These are phyloP conservation scores for Anaeromyces robustus DNA, from an alignment of 192 early-diverging fungal species.

Conservation along the genomic window DNA sequence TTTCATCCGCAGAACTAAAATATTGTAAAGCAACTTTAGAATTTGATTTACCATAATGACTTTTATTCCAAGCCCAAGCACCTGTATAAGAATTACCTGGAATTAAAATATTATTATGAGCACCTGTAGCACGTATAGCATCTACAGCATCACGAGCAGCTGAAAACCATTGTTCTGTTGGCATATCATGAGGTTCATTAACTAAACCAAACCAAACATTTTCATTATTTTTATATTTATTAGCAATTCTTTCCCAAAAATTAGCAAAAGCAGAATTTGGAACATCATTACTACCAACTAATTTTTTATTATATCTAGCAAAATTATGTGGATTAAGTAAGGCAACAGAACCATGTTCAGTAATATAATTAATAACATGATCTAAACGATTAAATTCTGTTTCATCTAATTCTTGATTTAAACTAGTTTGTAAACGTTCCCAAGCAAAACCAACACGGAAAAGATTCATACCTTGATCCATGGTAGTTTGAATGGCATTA, in stretches of 20 bases:
- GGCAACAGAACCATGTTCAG: not conserved
- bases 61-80: slow-evolving; percentile 5
- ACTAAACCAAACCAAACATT: slow-evolving; percentile 6
- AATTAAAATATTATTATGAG: slow-evolving; percentile 8
- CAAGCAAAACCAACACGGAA: not conserved
- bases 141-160: slow-evolving; percentile 9
- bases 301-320: not conserved
- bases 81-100: slow-evolving; percentile 13
- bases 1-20: slow-evolving; percentile 12
- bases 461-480: not conserved
- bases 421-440: not conserved
- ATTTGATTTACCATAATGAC: slow-evolving; percentile 4
- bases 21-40: not conserved
- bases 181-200: slow-evolving; percentile 8
- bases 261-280: not conserved
- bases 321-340: not conserved
- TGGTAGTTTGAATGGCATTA: not conserved
- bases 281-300: not conserved
- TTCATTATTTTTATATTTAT: not conserved
- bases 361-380: not conserved
- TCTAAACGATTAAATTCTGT: not conserved
- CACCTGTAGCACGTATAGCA: slow-evolving; percentile 11
- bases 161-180: slow-evolving; percentile 2
- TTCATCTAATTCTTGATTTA: not conserved
- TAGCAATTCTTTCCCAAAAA: not conserved